Evolutionary conservation across 768 basidiomycete genomes (phyloP), one percentile per base, ranked within the genome.

Genomic region (Pleurotus salmoneostramineus): DNA sequence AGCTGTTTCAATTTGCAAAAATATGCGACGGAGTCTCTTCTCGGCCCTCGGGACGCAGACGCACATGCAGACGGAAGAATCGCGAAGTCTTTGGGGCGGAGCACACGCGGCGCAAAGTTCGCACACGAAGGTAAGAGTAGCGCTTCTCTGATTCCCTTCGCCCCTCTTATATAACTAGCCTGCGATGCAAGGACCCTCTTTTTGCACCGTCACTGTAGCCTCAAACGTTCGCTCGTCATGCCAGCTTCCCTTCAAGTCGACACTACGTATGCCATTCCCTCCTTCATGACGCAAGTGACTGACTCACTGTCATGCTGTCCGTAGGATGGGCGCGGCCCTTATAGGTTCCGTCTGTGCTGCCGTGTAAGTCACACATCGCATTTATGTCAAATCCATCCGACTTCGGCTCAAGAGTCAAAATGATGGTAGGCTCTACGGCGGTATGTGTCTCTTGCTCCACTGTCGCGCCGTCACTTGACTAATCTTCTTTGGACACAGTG

Each of bases 301-400:
- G 48, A 32, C 11, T 49, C 10, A 6, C 48, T 21, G 31, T 48
- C 47, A 12, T 60, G 21, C 21, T 27, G 21, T 27, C 21, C 6
- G 35, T 58, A 83, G 81, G 43, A 75, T 81, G 74, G 81, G 81
- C 42, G 80, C 80, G 27, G 72, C 79, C 46, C 76, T 77, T 56
- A 72, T 83, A 59, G 80, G 80, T 44, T 77, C 81, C 31, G 73
- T 83, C 42, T 71, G 72, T 51, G 77, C 80, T 47, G 79, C 71
- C 34, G 68, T 77, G 81, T 78, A 65, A 66, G 78, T 60, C 31
- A 44, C 42, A 17, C 14, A 12, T 15, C 35, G 40, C 21, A 27
- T 27, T 27, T 27, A 27, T 27, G 21, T 27, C 21, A 27, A 5
- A 31, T 14, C 34, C 10, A 12, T 12, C n/a, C 42, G 27, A 17